Conservation (phyloP, 2,329 filamentous ascomycete genomes). For the Aureobasidium mangrovei region DNA sequence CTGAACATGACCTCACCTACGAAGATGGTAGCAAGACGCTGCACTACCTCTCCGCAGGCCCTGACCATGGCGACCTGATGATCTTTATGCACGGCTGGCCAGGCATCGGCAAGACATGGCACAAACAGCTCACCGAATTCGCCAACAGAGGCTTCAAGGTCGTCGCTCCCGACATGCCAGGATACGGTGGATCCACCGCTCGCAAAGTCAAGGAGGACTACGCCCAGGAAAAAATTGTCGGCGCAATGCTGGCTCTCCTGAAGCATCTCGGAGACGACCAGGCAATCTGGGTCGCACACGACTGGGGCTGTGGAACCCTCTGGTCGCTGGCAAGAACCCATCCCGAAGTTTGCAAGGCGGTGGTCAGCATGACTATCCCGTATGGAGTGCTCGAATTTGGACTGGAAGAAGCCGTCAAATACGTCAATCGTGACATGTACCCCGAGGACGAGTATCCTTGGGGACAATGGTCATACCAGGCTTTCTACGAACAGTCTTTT, state of each 20-base stretch:
- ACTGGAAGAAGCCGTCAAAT: slow-evolving; percentile 27
- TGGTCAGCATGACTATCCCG: slow-evolving; percentile 30
- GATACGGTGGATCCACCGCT: slow-evolving; percentile 29
- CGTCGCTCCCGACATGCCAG: slow-evolving; percentile 28
- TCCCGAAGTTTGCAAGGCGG: slow-evolving; percentile 27
- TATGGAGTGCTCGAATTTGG: slow-evolving; percentile 36
- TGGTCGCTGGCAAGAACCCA: slow-evolving; percentile 26
- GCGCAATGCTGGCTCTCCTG: slow-evolving; percentile 31
- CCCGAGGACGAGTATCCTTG: slow-evolving; percentile 35
- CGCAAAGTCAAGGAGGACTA: slow-evolving; percentile 25
- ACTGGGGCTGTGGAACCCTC: slow-evolving; percentile 33
- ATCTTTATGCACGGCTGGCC: slow-evolving; percentile 29
- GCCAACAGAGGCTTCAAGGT: slow-evolving; percentile 21
- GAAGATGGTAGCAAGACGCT: slow-evolving; percentile 20
- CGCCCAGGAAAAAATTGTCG: slow-evolving; percentile 23
- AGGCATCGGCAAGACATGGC: slow-evolving; percentile 29
- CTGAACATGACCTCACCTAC: slow-evolving; percentile 19
- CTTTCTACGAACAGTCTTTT: slow-evolving; percentile 26
- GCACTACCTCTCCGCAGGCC: slow-evolving; percentile 23
- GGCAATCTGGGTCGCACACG: slow-evolving; percentile 43
- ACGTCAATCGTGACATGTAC: slow-evolving; percentile 38
- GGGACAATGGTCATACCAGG: slow-evolving; percentile 30
- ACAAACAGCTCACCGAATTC: slow-evolving; percentile 28
- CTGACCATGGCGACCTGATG: slow-evolving; percentile 21
- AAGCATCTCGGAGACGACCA: slow-evolving; percentile 29